Conservation (phyloP, 805 yeast species). For the Monosporozyma yasuniensis region DNA sequence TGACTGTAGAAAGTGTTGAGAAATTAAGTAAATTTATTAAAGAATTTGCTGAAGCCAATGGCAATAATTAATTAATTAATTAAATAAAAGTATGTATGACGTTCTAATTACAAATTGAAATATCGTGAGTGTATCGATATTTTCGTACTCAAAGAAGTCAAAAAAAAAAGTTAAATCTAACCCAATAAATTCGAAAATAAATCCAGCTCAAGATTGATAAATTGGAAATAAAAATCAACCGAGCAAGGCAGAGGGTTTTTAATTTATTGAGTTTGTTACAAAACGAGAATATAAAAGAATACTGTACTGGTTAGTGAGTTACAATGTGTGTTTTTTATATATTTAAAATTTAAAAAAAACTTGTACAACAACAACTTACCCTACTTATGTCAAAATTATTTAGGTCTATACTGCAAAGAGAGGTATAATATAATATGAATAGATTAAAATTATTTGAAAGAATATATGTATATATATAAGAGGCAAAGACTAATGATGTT, state of each 20-base stretch:
- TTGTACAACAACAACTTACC: too few species aligned
- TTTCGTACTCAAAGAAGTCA: conserved; percentile 54
- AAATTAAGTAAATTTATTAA: conserved; percentile 47
- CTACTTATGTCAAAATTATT: too few species aligned
- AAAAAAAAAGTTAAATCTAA: conserved; percentile 5
- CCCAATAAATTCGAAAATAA: conserved; percentile 7
- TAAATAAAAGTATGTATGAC: conserved; percentile 7
- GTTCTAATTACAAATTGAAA: conserved; percentile 26
- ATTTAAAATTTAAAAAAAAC: too few species aligned
- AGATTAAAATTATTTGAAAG: too few species aligned
- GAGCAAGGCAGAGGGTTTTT: conserved; percentile 59
- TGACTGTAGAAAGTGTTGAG: conserved; percentile 51
- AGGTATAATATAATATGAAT: too few species aligned
- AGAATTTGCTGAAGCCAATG: conserved; percentile 45
- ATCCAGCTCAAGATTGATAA: conserved; percentile 57
- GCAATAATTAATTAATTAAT: not conserved
- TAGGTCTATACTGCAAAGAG: too few species aligned
- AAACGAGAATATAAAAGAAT: too few species aligned
- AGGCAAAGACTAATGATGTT: not conserved
- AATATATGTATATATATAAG: not conserved
- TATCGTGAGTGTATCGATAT: conserved; percentile 26
- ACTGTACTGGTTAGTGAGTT: too few species aligned
- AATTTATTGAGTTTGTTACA: too few species aligned
- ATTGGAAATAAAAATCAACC: conserved; percentile 24
- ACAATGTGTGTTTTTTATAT: too few species aligned